Evolutionary conservation across 257 asterid genomes (phyloP), one percentile per base, ranked within the genome.

Genomic region (Przewalskia tangutica): DNA sequence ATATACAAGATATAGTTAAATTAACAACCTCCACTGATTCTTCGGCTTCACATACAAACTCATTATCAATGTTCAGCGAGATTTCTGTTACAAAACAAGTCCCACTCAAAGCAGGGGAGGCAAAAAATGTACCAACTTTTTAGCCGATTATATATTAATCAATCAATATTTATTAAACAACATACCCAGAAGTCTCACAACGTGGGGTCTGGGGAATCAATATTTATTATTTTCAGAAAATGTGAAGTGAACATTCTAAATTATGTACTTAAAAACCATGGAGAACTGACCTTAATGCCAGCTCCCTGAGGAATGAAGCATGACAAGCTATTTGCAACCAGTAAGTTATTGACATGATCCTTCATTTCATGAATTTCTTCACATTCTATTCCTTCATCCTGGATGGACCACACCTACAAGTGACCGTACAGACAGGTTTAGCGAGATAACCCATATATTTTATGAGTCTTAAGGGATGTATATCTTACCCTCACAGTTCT

Each of bases 221-320:
- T 27, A 27, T 27, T 27, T 17, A 67, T 67, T 68, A 18, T 70
- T 70, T 70, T 70, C 51, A n/a, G 38, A n/a, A 44, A 70, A 46
- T 68, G 7, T 44, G 20, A 44, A n/a, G 27, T 32, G 9, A 8
- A 12, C 23, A 55, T 4, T 40, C 7, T 7, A 13, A 16, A 76
- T 46, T 80, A 67, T 55, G 20, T 67, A 34, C 60, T 73, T 73
- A 20, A 73, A 20, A 13, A 18, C 42, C 38, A 36, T 13, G 23
- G 14, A 48, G 59, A 70, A 14, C 54, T 32, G 87, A 91, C 98
- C 97, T 91, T 94, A 84, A 92, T 77, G 18, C 97, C 98, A 50
- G 88, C 86, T 84, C 98, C 97, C 82, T 94, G 97, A 82, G 97
- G 93, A 84, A 91, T 89, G 81, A 89, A 94, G 89, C 95, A 94